Conservation (phyloP, 2,329 filamentous ascomycete species). For the Arthrobotrys megalospora region DNA sequence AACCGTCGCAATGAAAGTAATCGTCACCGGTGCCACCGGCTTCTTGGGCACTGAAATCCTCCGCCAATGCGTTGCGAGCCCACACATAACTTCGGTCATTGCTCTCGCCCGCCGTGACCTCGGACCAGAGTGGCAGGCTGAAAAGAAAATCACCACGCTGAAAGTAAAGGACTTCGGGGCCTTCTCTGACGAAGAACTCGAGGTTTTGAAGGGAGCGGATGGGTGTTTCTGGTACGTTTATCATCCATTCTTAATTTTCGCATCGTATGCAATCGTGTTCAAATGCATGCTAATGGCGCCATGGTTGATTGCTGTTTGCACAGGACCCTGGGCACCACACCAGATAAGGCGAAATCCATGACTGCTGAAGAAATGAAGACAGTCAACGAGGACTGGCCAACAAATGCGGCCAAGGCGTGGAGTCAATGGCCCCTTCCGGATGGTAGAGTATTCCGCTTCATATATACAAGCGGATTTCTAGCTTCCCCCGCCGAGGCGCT, state of each 20-base stretch:
- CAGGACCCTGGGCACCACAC: slow-evolving; percentile 62
- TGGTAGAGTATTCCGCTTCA: slow-evolving; percentile 68
- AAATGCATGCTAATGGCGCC: not conserved
- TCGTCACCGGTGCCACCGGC: slow-evolving; percentile 75
- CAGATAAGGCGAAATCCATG: slow-evolving; percentile 28
- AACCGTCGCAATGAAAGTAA: slow-evolving; percentile 72
- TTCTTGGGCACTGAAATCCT: slow-evolving; percentile 73
- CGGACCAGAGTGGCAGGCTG: slow-evolving; percentile 67
- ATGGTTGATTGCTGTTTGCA: slow-evolving; percentile 34
- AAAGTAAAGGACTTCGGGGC: slow-evolving; percentile 71
- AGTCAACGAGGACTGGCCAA: slow-evolving; percentile 66
- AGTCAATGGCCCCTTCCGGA: slow-evolving; percentile 60
- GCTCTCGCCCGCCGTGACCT: slow-evolving; percentile 71
- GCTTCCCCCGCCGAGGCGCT: slow-evolving; percentile 19
- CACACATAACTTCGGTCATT: slow-evolving; percentile 71
- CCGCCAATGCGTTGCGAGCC: slow-evolving; percentile 70
- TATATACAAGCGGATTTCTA: slow-evolving; percentile 65
- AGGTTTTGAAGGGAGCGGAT: slow-evolving; percentile 68
- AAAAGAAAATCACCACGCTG: slow-evolving; percentile 72
- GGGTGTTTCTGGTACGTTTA: slow-evolving; percentile 69
- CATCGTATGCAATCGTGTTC: no score
- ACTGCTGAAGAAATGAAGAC: slow-evolving; percentile 63
- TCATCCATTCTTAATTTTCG: no score
- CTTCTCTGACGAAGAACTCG: slow-evolving; percentile 70
- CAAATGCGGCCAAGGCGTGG: slow-evolving; percentile 66